These are phyloP conservation scores for Yamadazyma conglobata DNA, from an alignment of 1,139 yeast genomes.

Conservation along the genomic window DNA sequence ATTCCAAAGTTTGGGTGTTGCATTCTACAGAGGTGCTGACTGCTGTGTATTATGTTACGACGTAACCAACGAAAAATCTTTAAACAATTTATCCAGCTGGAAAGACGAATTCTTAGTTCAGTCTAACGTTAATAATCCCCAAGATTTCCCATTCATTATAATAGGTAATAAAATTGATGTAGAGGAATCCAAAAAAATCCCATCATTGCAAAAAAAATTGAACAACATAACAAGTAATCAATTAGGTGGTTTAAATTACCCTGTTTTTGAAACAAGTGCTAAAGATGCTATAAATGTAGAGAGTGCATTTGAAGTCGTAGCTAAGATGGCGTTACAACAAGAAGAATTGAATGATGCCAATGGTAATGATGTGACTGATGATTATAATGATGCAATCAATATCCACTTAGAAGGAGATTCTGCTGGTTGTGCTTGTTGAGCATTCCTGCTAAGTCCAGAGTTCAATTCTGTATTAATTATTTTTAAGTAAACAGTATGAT, in stretches of 20 bases:
- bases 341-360: slow-evolving; percentile 87
- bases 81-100: slow-evolving; percentile 89
- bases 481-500: too few relatives aligned
- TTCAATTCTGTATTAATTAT: too few relatives aligned
- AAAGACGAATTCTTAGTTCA: slow-evolving; percentile 92
- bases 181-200: slow-evolving; percentile 84
- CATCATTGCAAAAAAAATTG: slow-evolving; percentile 74
- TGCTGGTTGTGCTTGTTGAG: slow-evolving; percentile 71
- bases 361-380: slow-evolving; percentile 67
- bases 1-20: slow-evolving; percentile 94
- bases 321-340: slow-evolving; percentile 88
- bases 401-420: slow-evolving; percentile 85
- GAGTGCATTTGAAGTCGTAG: slow-evolving; percentile 93
- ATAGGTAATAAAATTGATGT: slow-evolving; percentile 94
- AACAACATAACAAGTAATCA: slow-evolving; percentile 76
- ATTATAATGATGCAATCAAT: slow-evolving; percentile 93
- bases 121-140: slow-evolving; percentile 90
- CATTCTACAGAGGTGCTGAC: slow-evolving; percentile 97
- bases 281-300: slow-evolving; percentile 93
- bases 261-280: slow-evolving; percentile 92
- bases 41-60: slow-evolving; percentile 96
- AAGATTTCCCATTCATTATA: slow-evolving; percentile 90
- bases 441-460: too few relatives aligned
- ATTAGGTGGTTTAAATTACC: slow-evolving; percentile 74
- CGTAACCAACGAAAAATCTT: slow-evolving; percentile 88